Percentiles rank a stretch among this genome's conserved stretches.
Conservation (phyloP, 1,284 basidiomycete species). For the Trametes pubescens region DNA sequence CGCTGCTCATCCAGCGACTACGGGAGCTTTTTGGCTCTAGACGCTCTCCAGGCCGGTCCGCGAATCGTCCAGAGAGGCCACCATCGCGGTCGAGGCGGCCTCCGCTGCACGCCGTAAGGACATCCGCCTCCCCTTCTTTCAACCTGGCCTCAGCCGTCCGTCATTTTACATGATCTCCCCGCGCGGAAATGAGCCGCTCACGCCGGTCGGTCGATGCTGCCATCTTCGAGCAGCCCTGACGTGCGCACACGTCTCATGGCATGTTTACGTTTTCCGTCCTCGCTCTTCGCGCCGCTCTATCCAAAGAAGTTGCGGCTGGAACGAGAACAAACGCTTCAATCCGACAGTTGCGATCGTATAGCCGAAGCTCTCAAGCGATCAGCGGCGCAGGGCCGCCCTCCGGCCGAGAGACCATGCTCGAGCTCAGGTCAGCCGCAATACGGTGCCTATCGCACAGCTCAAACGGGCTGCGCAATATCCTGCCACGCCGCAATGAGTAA, state of each 20-base stretch:
- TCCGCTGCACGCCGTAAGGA: not conserved
- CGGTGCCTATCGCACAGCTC: not conserved
- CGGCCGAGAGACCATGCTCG: not conserved
- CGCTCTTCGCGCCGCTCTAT: not conserved
- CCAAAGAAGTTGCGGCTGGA: not conserved
- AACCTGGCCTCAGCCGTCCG: not conserved
- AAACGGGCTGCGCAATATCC: not conserved
- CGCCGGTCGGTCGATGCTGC: not conserved
- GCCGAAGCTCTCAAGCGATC: not conserved
- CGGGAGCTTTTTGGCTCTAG: not conserved
- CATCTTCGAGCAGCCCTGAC: not conserved
- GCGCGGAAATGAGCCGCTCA: not conserved
- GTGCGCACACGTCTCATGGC: not conserved
- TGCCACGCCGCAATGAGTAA: not conserved
- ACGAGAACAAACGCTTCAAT: not conserved
- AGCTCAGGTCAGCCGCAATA: not conserved
- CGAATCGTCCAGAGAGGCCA: not conserved
- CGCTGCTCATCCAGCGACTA: not conserved
- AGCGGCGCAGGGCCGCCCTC: not conserved
- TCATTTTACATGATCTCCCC: not conserved
- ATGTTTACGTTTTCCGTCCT: not conserved
- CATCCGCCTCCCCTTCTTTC: not conserved
- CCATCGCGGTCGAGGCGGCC: not conserved
- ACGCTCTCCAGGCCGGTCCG: slow-evolving; percentile 4
- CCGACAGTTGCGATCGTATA: not conserved